Evolutionary conservation across 805 yeast species (phyloP), one percentile per base, ranked within the genome.

Genomic region (Debaryomyces hansenii): DNA sequence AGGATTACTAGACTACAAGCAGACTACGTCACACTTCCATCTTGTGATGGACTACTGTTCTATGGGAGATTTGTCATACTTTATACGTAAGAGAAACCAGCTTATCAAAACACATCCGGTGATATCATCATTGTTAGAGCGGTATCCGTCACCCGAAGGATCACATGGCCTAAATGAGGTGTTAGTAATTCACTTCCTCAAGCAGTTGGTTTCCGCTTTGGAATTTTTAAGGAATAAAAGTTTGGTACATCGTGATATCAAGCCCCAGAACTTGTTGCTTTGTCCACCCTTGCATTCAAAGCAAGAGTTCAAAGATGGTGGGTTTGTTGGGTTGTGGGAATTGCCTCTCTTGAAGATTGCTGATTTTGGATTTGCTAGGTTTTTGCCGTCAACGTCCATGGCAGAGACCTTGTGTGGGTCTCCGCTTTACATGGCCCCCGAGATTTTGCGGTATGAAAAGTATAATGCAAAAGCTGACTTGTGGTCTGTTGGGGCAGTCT

Each of bases 341-440:
- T 72, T 94, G 50, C 99, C 99, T 1, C 79, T 91, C 8, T 75
- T 94, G 52, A 92, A 92, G 65, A 84, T 94, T 49, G 99, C 99
- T 10, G 99, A 94, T 70, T 94, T 94, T 67, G 99, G 99, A 0
- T 94, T 94, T 70, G 99, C 99, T 4, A 77, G 98, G 51, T 88
- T 91, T 61, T 75, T 94, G 57, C 99, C 99, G 5, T 83, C 87
- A 41, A 87, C 97, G 1, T 85, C 96, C 1, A 76, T 94, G 80
- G 98, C 98, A 1, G 99, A 94, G 63, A 94, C 99, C 1, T 73
- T 94, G 54, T 94, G 99, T 75, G 99, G 99, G 1, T 89, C 96
- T 9, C 99, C 99, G 3, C 77, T 94, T 37, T 94, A 94, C 67
- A 94, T 94, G 99, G 99, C 99, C 0, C 99, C 99, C 0, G 99